A percentile compares a stretch with the other conserved stretches of the same genome.
These are phyloP conservation scores for Apiotrichum montevideense DNA, from an alignment of 1,284 basidiomycete species.

Conservation along the genomic window DNA sequence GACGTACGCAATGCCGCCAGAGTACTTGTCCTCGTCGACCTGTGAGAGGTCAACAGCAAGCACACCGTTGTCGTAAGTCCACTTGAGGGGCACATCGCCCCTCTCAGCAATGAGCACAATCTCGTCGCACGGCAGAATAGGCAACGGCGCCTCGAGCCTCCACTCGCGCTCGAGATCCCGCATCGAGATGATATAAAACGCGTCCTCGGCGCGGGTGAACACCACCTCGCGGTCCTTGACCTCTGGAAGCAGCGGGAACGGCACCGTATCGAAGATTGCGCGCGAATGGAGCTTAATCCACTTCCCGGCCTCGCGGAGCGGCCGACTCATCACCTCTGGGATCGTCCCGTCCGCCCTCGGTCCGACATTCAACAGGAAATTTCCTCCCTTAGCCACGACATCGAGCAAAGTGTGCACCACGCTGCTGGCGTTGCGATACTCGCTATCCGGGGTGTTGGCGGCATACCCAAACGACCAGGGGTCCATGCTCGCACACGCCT, in stretches of 20 bases:
- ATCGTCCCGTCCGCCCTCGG: conserved; percentile 56
- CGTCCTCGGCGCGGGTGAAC: conserved; percentile 52
- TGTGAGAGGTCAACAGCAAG: conserved; percentile 15
- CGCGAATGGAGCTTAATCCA: conserved; percentile 54
- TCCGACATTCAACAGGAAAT: conserved; percentile 54
- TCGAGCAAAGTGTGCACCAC: conserved; percentile 55
- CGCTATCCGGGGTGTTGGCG: conserved; percentile 47
- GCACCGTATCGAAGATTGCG: conserved; percentile 52
- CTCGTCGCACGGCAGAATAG: conserved; percentile 50
- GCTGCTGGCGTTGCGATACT: conserved; percentile 53
- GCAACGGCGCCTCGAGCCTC: conserved; percentile 46
- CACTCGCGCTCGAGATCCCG: conserved; percentile 39
- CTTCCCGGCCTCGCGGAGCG: conserved; percentile 51
- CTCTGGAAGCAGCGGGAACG: conserved; percentile 20
- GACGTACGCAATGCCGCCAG: conserved; percentile 14
- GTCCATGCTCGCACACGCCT: conserved; percentile 46
- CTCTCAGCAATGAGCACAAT: conserved; percentile 44
- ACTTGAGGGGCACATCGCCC: conserved; percentile 10
- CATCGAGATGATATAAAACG: conserved; percentile 55
- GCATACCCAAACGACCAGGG: conserved; percentile 38
- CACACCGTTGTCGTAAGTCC: not conserved
- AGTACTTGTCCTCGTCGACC: conserved; percentile 7
- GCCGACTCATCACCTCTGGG: conserved; percentile 50
- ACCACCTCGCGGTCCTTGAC: conserved; percentile 47
- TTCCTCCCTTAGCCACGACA: conserved; percentile 45